Evolutionary conservation across 352 stramenopile species (phyloP).

Genomic region (Phytophthora ohioensis): DNA sequence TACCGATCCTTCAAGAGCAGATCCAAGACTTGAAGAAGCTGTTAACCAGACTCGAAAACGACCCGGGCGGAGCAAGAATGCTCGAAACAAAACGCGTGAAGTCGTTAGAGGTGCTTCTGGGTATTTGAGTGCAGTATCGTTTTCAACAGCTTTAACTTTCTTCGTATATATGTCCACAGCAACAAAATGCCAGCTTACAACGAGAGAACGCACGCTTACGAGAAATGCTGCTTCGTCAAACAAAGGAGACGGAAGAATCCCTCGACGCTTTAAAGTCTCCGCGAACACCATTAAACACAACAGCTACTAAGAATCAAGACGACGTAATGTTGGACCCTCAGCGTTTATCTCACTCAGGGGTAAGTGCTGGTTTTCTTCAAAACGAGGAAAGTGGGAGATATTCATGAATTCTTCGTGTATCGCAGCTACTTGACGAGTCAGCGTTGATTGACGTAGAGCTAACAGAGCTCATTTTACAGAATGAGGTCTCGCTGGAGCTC

Average conservation of each 20-base stretch:
- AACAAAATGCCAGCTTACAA: conserved; percentile 59
- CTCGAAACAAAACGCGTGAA: conserved; percentile 44
- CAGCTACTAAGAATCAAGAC: conserved; percentile 23
- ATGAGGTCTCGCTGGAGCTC: conserved; percentile 85
- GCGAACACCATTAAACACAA: conserved; percentile 6
- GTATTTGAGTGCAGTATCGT: not conserved
- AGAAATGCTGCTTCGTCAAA: conserved; percentile 50
- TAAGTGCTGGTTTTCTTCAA: conserved; percentile 11
- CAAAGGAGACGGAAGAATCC: conserved; percentile 28
- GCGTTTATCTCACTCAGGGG: conserved; percentile 38
- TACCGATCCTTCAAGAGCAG: conserved; percentile 80
- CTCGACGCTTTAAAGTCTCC: conserved; percentile 28
- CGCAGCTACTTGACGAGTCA: conserved; percentile 76
- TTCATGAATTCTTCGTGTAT: conserved; percentile 1
- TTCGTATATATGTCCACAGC: conserved; percentile 20
- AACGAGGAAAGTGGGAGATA: not conserved
- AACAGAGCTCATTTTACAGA: conserved; percentile 86
- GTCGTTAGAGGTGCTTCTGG: conserved; percentile 50
- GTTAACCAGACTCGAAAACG: conserved; percentile 24
- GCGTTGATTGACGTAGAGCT: conserved; percentile 79
- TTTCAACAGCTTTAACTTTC: conserved; percentile 2
- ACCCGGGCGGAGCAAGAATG: not conserved
- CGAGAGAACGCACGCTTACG: conserved; percentile 55
- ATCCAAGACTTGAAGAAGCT: conserved; percentile 74
- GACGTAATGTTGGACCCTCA: conserved; percentile 4